These are phyloP conservation scores for Neckera pumila DNA, from an alignment of 225 moss, liverwort and hornwort species.

Conservation along the genomic window DNA sequence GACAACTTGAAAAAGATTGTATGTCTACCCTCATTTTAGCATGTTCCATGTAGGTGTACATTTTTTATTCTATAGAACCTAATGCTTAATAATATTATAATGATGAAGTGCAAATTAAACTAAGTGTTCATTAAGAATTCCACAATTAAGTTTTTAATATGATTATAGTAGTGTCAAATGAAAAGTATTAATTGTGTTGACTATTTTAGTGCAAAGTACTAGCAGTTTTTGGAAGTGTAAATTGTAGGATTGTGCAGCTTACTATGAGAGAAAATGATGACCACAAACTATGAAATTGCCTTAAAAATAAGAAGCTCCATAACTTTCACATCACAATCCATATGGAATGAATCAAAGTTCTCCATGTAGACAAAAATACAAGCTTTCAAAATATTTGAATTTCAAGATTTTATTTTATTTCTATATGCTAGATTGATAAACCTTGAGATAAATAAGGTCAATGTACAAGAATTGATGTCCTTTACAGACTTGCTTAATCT, in stretches of 20 bases:
- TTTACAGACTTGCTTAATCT: neutral
- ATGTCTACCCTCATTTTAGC: neutral
- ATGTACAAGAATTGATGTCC: neutral
- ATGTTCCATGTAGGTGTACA: fast-evolving
- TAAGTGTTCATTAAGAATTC: neutral
- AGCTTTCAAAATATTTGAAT: no score
- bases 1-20: neutral
- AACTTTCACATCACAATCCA: no score
- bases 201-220: neutral
- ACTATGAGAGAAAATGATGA: neutral
- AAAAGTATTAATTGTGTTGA: neutral
- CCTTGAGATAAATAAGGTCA: neutral
- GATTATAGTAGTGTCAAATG: neutral
- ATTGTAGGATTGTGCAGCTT: neutral
- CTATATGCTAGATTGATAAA: neutral
- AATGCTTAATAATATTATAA: neutral
- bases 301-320: no score
- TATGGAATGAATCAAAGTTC: no score
- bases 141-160: neutral
- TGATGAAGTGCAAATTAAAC: neutral
- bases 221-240: neutral
- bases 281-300: no score
- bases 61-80: neutral
- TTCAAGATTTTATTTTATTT: no score
- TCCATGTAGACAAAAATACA: no score